Conservation (phyloP, 2,329 filamentous ascomycete genomes). For the Pseudocercospora vitis region DNA sequence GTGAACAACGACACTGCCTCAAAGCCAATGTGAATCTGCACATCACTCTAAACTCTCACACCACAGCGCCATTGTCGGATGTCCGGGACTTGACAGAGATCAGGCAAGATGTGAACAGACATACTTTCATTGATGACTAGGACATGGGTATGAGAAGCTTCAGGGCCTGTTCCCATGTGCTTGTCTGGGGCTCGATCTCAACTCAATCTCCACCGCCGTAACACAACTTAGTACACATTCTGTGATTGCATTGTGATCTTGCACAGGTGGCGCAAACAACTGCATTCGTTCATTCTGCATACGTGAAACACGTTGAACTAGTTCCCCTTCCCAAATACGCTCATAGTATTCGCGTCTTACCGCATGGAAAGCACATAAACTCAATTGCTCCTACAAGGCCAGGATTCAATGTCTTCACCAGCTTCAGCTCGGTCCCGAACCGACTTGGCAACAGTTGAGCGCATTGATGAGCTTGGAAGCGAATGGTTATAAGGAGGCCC, state of each 20-base stretch:
- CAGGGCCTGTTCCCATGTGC: neutral
- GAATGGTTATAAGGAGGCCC: too few species aligned
- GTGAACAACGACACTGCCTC: too few species aligned
- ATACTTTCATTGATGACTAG: neutral
- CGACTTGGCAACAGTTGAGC: too few species aligned
- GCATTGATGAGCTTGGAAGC: too few species aligned
- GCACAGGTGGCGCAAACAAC: neutral
- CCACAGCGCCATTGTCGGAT: neutral
- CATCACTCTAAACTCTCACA: neutral
- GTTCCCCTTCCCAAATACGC: neutral
- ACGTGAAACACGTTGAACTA: neutral
- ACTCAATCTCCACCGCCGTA: neutral
- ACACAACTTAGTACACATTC: too few species aligned
- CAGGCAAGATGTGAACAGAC: neutral
- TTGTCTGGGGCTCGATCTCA: neutral
- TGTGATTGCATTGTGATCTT: too few species aligned
- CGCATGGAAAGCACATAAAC: neutral
- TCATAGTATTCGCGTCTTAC: neutral
- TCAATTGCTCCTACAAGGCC: neutral
- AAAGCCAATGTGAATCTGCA: neutral
- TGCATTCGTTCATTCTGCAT: neutral
- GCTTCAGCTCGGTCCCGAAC: neutral
- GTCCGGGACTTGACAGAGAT: neutral
- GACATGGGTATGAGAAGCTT: neutral
- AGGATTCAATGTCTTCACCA: neutral